A percentile compares a stretch with the other conserved stretches of the same genome.
Evolutionary conservation across 495 filamentous ascomycete genomes (phyloP).

Genomic region (Aspergillus ostianus): DNA sequence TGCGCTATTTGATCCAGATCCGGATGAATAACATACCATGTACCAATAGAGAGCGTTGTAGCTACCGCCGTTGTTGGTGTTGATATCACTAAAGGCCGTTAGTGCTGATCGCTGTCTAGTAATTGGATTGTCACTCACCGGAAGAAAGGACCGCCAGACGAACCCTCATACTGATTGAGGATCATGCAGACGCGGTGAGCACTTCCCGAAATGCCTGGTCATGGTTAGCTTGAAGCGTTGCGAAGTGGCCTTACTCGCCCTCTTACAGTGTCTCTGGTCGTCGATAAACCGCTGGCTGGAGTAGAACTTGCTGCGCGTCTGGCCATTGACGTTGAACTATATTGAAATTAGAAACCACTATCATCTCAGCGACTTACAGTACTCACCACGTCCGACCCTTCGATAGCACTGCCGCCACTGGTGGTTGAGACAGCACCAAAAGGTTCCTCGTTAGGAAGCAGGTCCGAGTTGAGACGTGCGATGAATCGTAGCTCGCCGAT

Average conservation of each 20-base stretch:
- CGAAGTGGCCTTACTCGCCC: background rate
- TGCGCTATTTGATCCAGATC: background rate
- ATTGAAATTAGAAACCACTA: background rate
- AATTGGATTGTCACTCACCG: conserved; percentile 17
- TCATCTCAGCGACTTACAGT: background rate
- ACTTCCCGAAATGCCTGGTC: conserved; percentile 28
- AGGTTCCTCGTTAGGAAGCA: conserved; percentile 52
- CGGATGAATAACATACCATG: conserved; percentile 41
- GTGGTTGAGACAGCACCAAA: conserved; percentile 52
- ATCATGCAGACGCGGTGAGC: conserved; percentile 38
- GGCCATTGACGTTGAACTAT: conserved; percentile 53
- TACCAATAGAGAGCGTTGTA: conserved; percentile 65
- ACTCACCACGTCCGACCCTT: conserved; percentile 59
- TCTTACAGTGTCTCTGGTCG: conserved; percentile 56
- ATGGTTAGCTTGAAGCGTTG: background rate
- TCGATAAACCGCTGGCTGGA: conserved; percentile 66
- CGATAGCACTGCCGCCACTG: conserved; percentile 48
- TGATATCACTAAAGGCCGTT: conserved; percentile 55
- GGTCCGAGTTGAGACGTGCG: conserved; percentile 54
- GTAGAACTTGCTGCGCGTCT: conserved; percentile 70
- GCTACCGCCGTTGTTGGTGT: conserved; percentile 58
- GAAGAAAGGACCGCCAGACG: conserved; percentile 52
- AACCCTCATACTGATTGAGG: conserved; percentile 43
- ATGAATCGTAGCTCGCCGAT: conserved; percentile 66
- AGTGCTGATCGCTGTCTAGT: conserved; percentile 1